Conservation (phyloP, 495 filamentous ascomycete species). For the Aspergillus diversus region DNA sequence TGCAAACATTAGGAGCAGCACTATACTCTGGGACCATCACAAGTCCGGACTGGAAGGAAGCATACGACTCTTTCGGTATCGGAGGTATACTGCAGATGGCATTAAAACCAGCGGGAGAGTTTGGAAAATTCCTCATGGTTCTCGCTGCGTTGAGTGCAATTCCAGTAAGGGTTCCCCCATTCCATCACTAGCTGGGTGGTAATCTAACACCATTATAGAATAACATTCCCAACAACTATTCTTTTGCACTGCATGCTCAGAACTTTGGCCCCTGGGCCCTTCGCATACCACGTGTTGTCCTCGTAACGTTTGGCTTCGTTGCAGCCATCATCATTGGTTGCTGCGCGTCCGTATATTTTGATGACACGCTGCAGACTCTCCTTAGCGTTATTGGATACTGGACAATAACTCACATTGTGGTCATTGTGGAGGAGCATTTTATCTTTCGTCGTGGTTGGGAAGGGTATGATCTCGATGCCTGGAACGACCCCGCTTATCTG, state of each 20-base stretch:
- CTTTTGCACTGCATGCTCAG: slow-evolving; percentile 35
- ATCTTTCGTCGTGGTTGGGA: slow-evolving; percentile 63
- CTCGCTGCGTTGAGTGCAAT: slow-evolving; percentile 41
- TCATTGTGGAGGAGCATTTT: slow-evolving; percentile 70
- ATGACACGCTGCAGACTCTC: slow-evolving; percentile 31
- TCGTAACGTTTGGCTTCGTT: slow-evolving; percentile 32
- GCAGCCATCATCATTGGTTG: slow-evolving; percentile 30
- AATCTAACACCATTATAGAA: slow-evolving; percentile 21
- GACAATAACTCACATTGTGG: slow-evolving; percentile 72
- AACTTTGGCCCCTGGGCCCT: slow-evolving; percentile 41
- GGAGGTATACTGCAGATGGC: slow-evolving; percentile 65
- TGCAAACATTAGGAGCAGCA: slow-evolving; percentile 67
- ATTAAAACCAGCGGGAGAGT: slow-evolving; percentile 50
- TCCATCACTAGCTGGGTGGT: background rate
- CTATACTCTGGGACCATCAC: slow-evolving; percentile 57
- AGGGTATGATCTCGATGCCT: slow-evolving; percentile 60
- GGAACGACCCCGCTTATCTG: slow-evolving; percentile 54
- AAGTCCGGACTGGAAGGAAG: slow-evolving; percentile 48
- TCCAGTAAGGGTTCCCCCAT: slow-evolving; percentile 27
- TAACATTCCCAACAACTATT: slow-evolving; percentile 37
- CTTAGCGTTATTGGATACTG: slow-evolving; percentile 59
- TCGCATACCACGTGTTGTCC: slow-evolving; percentile 34
- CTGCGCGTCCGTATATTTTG: slow-evolving; percentile 31
- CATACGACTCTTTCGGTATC: slow-evolving; percentile 56
- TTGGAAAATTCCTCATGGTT: slow-evolving; percentile 44